These are phyloP conservation scores for Didymella exigua DNA, from an alignment of 2,329 filamentous ascomycete species.

Conservation along the genomic window DNA sequence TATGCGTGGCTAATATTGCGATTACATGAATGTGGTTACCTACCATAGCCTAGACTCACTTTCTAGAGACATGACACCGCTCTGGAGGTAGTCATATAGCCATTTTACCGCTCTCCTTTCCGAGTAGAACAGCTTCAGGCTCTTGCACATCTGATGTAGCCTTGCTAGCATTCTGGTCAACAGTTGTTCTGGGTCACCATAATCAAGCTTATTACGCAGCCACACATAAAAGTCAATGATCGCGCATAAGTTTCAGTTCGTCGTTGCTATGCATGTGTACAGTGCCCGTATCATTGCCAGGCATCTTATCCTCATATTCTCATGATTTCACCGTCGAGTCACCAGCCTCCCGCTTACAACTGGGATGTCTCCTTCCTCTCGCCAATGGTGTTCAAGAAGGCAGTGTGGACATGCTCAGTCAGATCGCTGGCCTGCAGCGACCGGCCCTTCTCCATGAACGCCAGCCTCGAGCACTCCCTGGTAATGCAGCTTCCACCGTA, in stretches of 20 bases:
- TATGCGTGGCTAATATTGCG: too few species aligned
- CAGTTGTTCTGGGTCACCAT: too few species aligned
- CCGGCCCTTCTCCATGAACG: constrained; percentile 83
- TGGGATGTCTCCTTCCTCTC: constrained; percentile 55
- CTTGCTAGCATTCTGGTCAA: too few species aligned
- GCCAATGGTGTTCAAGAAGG: constrained; percentile 81
- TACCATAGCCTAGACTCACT: too few species aligned
- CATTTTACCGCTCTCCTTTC: too few species aligned
- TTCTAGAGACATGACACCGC: too few species aligned
- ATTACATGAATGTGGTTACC: too few species aligned
- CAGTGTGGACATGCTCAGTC: constrained; percentile 84
- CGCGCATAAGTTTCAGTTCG: neutral
- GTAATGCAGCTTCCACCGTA: constrained; percentile 89
- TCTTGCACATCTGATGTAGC: too few species aligned
- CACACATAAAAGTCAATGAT: neutral
- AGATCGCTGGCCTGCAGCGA: constrained; percentile 92
- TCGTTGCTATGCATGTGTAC: constrained; percentile 10
- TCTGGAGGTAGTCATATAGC: too few species aligned
- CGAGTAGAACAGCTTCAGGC: too few species aligned
- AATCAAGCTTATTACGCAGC: too few species aligned
- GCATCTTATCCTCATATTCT: neutral
- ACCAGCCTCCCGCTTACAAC: constrained; percentile 19
- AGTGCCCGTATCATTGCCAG: neutral
- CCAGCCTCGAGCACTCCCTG: constrained; percentile 84
- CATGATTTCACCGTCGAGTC: neutral